Evolutionary conservation across 2,329 filamentous ascomycete genomes (phyloP).

Genomic region (Neobulgaria alba): DNA sequence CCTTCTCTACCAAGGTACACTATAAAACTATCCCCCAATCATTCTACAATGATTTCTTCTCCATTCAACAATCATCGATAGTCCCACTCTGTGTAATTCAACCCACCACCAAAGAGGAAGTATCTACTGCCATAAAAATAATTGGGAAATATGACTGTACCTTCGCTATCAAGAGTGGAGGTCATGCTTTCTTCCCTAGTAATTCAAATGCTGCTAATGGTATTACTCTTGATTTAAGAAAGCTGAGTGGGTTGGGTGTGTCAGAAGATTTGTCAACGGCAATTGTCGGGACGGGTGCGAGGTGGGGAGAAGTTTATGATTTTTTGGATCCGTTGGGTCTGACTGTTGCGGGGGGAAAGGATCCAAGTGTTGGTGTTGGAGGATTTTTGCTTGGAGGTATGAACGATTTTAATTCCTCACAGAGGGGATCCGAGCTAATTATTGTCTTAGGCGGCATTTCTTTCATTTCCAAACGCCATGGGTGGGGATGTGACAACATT

Average conservation of each 20-base stretch:
- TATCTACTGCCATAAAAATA: not conserved
- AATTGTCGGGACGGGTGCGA: constrained; percentile 29
- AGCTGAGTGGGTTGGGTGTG: constrained; percentile 18
- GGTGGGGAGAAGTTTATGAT: constrained; percentile 33
- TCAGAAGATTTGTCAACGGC: constrained; percentile 23
- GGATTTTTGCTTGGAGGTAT: constrained; percentile 21
- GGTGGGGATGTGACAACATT: constrained; percentile 19
- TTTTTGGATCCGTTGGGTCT: constrained; percentile 27
- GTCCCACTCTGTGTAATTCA: not conserved
- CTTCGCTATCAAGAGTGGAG: constrained; percentile 20
- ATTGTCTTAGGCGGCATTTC: constrained; percentile 13
- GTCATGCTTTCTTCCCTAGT: constrained; percentile 30
- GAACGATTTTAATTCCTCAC: not conserved
- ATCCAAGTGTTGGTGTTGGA: constrained; percentile 17
- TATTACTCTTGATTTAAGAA: constrained; percentile 38
- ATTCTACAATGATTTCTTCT: too few species aligned
- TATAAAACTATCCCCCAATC: too few species aligned
- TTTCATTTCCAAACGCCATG: constrained; percentile 13
- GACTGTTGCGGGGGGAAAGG: constrained; percentile 31
- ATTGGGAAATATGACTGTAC: constrained; percentile 4
- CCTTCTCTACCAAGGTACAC: too few species aligned
- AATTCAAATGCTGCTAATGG: constrained; percentile 43
- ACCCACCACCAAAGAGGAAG: not conserved
- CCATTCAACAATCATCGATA: not conserved
- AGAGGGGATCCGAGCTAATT: not conserved